These are phyloP conservation scores for Scytalidium lignicola DNA, from an alignment of 2,329 filamentous ascomycete species.

Conservation along the genomic window DNA sequence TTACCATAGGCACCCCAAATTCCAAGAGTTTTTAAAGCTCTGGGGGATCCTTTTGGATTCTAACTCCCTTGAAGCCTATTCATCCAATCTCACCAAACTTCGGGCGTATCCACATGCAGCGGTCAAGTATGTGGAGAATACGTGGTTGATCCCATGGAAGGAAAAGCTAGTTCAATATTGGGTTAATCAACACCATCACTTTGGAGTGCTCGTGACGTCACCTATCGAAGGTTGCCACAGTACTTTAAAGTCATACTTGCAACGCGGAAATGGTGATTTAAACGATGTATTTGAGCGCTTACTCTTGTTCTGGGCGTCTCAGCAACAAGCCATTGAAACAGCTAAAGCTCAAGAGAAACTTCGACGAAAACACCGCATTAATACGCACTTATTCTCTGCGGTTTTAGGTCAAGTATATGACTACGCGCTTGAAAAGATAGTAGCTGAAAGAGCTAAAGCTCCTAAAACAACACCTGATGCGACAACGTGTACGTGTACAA, in stretches of 20 bases:
- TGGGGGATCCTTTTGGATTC: not conserved
- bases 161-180: slow-evolving; percentile 1
- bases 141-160: not conserved
- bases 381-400: not conserved
- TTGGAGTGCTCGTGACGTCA: not conserved
- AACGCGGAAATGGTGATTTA: too few relatives aligned
- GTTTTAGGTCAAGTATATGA: not conserved
- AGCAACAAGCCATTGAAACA: not conserved
- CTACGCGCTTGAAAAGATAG: not conserved
- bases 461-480: too few relatives aligned
- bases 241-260: too few relatives aligned
- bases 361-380: not conserved
- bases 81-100: not conserved
- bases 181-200: not conserved
- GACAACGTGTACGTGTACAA: too few relatives aligned
- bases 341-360: not conserved
- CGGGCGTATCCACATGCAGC: not conserved
- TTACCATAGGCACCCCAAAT: not conserved
- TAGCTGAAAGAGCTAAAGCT: not conserved
- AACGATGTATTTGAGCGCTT: not conserved
- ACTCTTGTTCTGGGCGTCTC: not conserved
- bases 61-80: not conserved
- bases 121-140: not conserved
- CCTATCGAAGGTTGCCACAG: not conserved
- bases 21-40: too few relatives aligned